phyloP scores from a whole-genome alignment of 768 basidiomycete species.

The Xanthoconium purpureum region DNA sequence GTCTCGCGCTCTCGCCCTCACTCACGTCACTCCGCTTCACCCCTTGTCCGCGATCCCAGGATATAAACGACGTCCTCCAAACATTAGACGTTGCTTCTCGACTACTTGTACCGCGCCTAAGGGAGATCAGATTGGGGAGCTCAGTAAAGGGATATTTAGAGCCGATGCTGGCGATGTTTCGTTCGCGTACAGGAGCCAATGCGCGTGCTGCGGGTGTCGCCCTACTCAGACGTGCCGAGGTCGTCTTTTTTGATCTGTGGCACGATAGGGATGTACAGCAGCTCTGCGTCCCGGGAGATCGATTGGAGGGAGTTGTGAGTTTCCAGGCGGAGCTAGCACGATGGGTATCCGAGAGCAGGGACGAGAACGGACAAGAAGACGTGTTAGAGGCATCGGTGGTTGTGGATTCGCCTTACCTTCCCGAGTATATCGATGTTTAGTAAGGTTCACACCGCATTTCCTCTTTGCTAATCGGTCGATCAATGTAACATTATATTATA shows the following conservation, averaged over 20 bases:
- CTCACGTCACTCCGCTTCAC: conserved; percentile 16
- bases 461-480: too few species aligned
- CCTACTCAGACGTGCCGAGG: conserved; percentile 3
- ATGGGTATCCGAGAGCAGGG: background rate
- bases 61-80: conserved; percentile 4
- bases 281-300: background rate
- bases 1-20: conserved; percentile 12
- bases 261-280: background rate
- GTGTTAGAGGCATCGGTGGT: conserved; percentile 4
- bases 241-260: background rate
- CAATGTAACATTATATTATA: too few species aligned
- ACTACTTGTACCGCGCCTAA: conserved; percentile 4
- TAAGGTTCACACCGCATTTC: background rate
- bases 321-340: background rate
- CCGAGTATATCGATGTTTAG: conserved; percentile 8
- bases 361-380: background rate
- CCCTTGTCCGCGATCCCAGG: conserved; percentile 13
- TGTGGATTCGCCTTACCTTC: conserved; percentile 7
- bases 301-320: background rate
- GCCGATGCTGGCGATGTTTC: conserved; percentile 5
- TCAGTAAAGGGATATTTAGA: conserved; percentile 8
- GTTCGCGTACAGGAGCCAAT: conserved; percentile 5
- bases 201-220: conserved; percentile 1
- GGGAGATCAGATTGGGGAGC: conserved; percentile 12
- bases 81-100: background rate